Conservation (phyloP, 768 basidiomycete genomes). For the Hemileccinum rubropunctum region DNA sequence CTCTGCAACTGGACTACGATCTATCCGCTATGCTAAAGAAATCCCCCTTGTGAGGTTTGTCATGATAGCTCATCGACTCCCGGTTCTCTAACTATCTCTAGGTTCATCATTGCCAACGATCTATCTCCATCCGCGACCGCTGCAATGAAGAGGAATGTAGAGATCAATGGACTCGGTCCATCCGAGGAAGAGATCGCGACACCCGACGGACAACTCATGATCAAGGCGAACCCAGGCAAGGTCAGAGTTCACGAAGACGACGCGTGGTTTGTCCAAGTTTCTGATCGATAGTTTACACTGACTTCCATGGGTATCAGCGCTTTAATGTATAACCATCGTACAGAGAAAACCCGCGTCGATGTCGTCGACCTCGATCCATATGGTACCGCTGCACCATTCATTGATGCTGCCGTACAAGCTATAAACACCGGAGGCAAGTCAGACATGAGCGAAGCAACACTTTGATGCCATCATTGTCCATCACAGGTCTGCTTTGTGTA, state of each 20-base stretch:
- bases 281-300: neutral
- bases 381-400: conserved; percentile 94
- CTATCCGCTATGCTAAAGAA: conserved; percentile 97
- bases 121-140: conserved; percentile 76
- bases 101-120: conserved; percentile 94
- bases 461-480: conserved; percentile 1
- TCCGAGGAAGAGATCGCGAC: conserved; percentile 21
- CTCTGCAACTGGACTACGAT: conserved; percentile 92
- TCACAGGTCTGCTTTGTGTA: conserved; percentile 76
- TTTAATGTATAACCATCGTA: conserved; percentile 87
- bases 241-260: conserved; percentile 90
- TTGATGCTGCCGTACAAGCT: conserved; percentile 90
- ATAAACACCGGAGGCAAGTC: conserved; percentile 80
- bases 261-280: conserved; percentile 64
- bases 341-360: conserved; percentile 73
- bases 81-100: conserved; percentile 44
- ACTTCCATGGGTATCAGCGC: conserved; percentile 45
- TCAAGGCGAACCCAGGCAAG: conserved; percentile 39
- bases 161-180: conserved; percentile 68
- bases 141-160: conserved; percentile 84
- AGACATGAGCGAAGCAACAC: neutral
- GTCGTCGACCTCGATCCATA: conserved; percentile 98
- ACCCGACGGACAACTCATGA: conserved; percentile 8
- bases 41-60: conserved; percentile 85
- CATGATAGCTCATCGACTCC: neutral